A percentile compares a stretch with the other conserved stretches of the same genome.
phyloP scores from a whole-genome alignment of 805 yeast species.

The Saccharomycopsis fibuligera region DNA sequence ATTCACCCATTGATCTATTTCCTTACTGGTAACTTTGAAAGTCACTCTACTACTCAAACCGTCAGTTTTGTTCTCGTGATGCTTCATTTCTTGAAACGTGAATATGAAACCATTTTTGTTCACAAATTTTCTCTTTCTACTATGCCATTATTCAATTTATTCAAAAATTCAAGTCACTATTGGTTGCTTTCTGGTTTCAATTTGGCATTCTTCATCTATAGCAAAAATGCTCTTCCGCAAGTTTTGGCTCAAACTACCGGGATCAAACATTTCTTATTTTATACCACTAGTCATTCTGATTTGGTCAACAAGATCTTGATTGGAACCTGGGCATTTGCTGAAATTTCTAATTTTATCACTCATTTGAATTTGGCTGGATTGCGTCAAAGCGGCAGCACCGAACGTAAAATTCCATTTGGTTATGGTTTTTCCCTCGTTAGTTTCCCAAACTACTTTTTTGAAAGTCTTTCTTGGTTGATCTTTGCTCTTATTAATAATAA shows the following conservation, averaged over 20 bases:
- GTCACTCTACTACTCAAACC: conserved; percentile 47
- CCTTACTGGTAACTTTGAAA: conserved; percentile 28
- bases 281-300: conserved; percentile 21
- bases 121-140: conserved; percentile 85
- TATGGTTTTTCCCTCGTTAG: conserved; percentile 76
- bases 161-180: conserved; percentile 87
- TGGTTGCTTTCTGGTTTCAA: conserved; percentile 81
- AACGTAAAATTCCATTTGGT: conserved; percentile 70
- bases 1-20: conserved; percentile 68
- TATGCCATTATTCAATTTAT: conserved; percentile 83
- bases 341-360: conserved; percentile 63
- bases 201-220: conserved; percentile 43
- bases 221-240: conserved; percentile 24
- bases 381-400: conserved; percentile 49
- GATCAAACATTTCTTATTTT: conserved; percentile 8
- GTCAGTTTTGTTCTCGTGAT: conserved; percentile 50
- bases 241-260: background rate
- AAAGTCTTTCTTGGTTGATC: conserved; percentile 66
- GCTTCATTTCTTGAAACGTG: conserved; percentile 82
- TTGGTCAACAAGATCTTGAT: conserved; percentile 27
- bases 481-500: conserved; percentile 70
- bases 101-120: conserved; percentile 75
- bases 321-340: conserved; percentile 50
- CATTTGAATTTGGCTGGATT: conserved; percentile 58
- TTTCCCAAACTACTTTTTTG: conserved; percentile 95